Conservation (phyloP, 148 eudicot species). For the Silene latifolia region DNA sequence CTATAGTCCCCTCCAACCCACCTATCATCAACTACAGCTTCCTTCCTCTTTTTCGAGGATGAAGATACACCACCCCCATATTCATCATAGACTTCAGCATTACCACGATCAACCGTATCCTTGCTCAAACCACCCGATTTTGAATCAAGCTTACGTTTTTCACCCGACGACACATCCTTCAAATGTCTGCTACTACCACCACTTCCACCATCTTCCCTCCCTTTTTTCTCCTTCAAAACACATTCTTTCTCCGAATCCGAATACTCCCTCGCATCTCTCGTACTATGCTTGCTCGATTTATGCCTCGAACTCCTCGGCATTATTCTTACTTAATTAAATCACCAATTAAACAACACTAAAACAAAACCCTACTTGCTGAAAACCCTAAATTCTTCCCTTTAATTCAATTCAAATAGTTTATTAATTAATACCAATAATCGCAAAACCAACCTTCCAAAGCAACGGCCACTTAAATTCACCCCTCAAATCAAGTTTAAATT, state of each 20-base stretch:
- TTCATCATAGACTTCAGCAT: slow-evolving; percentile 46
- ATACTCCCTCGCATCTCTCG: slow-evolving; percentile 52
- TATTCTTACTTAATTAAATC: neutral
- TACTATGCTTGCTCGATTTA: slow-evolving; percentile 84
- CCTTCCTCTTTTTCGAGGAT: slow-evolving; percentile 59
- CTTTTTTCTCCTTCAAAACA: slow-evolving; percentile 54
- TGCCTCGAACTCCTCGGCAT: slow-evolving; percentile 95
- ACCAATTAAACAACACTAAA: neutral
- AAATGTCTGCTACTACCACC: slow-evolving; percentile 40
- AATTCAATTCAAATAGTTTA: slow-evolving; percentile 3
- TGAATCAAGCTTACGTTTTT: slow-evolving; percentile 57
- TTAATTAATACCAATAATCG: neutral
- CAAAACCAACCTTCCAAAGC: slow-evolving; percentile 1
- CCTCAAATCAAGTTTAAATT: neutral
- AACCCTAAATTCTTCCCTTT: slow-evolving; percentile 21
- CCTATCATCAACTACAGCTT: slow-evolving; percentile 63
- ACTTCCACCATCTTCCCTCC: slow-evolving; percentile 36
- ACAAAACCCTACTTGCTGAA: neutral
- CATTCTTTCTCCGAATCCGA: slow-evolving; percentile 79
- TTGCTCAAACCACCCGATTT: slow-evolving; percentile 30
- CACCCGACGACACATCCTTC: slow-evolving; percentile 55
- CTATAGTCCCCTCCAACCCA: slow-evolving; percentile 66
- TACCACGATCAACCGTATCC: slow-evolving; percentile 37
- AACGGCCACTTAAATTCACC: neutral
- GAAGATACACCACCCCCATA: slow-evolving; percentile 35